These are phyloP conservation scores for Castanea mollissima DNA, from an alignment of 306 rosid genomes.

Conservation along the genomic window DNA sequence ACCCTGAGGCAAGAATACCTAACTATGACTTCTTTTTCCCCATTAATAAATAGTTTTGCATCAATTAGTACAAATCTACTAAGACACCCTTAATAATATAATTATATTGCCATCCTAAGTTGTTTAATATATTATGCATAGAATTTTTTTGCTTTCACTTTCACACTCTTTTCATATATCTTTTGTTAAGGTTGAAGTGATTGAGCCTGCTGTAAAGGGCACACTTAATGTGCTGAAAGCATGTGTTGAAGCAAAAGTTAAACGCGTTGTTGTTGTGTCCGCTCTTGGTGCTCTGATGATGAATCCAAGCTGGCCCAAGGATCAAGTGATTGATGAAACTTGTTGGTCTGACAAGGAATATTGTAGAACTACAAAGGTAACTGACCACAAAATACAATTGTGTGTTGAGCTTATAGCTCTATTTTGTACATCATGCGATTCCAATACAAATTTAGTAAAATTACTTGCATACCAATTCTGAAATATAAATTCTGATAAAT, in stretches of 20 bases:
- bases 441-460: not conserved
- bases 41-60: not conserved
- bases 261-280: slow-evolving; percentile 43
- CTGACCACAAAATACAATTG: not conserved
- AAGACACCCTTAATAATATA: not conserved
- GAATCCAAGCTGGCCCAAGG: slow-evolving; percentile 39
- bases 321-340: slow-evolving; percentile 38
- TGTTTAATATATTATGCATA: too few species aligned
- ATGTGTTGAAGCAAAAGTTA: slow-evolving; percentile 32
- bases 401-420: not conserved
- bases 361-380: slow-evolving; percentile 37
- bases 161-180: not conserved
- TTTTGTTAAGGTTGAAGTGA: slow-evolving; percentile 19
- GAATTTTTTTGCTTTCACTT: too few species aligned
- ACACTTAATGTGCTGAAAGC: slow-evolving; percentile 41
- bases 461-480: too few species aligned
- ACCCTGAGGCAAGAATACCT: slow-evolving; percentile 35
- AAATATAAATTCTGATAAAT: too few species aligned
- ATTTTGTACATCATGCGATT: not conserved
- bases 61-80: not conserved
- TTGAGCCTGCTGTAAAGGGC: slow-evolving; percentile 32
- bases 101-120: not conserved
- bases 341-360: slow-evolving; percentile 48
- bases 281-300: slow-evolving; percentile 20
- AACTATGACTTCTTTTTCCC: not conserved